Evolutionary conservation across 1,139 yeast genomes (phyloP).

Genomic region (Pichia sp.): DNA sequence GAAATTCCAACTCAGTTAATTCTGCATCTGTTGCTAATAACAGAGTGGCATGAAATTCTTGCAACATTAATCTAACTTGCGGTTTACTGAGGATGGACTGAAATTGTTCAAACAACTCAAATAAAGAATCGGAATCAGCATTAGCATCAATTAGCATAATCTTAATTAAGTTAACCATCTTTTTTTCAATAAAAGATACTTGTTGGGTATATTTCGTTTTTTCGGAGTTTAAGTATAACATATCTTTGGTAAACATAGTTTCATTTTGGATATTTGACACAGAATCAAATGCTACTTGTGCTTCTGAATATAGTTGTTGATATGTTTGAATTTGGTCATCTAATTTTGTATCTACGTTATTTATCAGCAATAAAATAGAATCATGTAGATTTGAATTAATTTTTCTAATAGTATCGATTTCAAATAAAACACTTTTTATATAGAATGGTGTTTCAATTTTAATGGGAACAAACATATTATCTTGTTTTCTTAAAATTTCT

Average conservation of each 20-base stretch:
- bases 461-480: conserved; percentile 65
- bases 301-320: conserved; percentile 23
- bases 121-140: conserved; percentile 42
- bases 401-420: conserved; percentile 42
- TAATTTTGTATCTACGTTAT: conserved; percentile 26
- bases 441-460: conserved; percentile 43
- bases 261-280: conserved; percentile 27
- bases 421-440: conserved; percentile 43
- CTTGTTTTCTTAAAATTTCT: conserved; percentile 68
- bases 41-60: conserved; percentile 48
- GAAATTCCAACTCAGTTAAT: conserved; percentile 36
- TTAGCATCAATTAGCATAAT: conserved; percentile 35
- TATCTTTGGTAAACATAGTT: neutral
- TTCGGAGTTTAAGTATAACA: conserved; percentile 14
- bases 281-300: conserved; percentile 38
- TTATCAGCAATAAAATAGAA: conserved; percentile 27
- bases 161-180: conserved; percentile 38
- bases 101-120: conserved; percentile 43
- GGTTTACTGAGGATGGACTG: conserved; percentile 45
- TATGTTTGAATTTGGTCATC: conserved; percentile 15
- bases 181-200: conserved; percentile 40
- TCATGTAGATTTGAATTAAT: conserved; percentile 42
- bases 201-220: conserved; percentile 38
- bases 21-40: conserved; percentile 44
- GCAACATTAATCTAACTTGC: conserved; percentile 46